Percentiles rank a stretch among this genome's conserved stretches.
phyloP scores from a whole-genome alignment of 345 rosid genomes.

The Physaria fendleri region DNA sequence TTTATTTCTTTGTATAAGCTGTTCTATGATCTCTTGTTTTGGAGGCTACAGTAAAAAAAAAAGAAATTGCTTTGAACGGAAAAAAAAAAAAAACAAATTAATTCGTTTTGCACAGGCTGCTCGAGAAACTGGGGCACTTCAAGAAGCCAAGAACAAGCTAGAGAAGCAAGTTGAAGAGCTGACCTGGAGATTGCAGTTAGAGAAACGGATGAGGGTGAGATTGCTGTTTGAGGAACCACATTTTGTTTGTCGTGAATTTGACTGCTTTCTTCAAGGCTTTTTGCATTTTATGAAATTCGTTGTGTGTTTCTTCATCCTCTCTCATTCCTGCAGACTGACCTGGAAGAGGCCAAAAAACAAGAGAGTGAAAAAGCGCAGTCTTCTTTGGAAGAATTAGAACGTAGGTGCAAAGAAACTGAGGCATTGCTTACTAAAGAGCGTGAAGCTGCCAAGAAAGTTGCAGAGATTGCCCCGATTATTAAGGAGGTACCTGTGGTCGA shows the following conservation, averaged over 20 bases:
- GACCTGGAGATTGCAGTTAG: constrained; percentile 96
- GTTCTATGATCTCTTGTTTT: not conserved
- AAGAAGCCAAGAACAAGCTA: constrained; percentile 95
- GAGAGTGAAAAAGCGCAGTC: constrained; percentile 87
- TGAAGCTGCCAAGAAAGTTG: constrained; percentile 62
- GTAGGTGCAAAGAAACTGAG: constrained; percentile 76
- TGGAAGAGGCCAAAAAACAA: constrained; percentile 91
- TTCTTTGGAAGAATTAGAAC: constrained; percentile 71
- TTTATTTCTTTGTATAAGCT: constrained; percentile 12
- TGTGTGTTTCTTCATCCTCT: not conserved
- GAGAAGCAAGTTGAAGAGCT: constrained; percentile 99
- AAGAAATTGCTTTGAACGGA: too few species aligned
- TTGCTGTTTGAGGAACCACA: constrained; percentile 18
- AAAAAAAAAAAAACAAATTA: too few species aligned
- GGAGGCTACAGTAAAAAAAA: too few species aligned
- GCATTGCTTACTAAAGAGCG: constrained; percentile 64
- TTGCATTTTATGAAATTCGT: not conserved
- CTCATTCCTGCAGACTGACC: constrained; percentile 56
- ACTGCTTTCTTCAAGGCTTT: not conserved
- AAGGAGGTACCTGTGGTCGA: constrained; percentile 87
- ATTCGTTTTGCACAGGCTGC: constrained; percentile 62
- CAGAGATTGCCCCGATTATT: constrained; percentile 67
- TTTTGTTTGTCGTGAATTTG: not conserved
- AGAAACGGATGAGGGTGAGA: constrained; percentile 92
- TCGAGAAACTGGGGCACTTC: constrained; percentile 98